phyloP scores from a whole-genome alignment of 2,329 filamentous ascomycete species.

The Fulvia fulva region DNA sequence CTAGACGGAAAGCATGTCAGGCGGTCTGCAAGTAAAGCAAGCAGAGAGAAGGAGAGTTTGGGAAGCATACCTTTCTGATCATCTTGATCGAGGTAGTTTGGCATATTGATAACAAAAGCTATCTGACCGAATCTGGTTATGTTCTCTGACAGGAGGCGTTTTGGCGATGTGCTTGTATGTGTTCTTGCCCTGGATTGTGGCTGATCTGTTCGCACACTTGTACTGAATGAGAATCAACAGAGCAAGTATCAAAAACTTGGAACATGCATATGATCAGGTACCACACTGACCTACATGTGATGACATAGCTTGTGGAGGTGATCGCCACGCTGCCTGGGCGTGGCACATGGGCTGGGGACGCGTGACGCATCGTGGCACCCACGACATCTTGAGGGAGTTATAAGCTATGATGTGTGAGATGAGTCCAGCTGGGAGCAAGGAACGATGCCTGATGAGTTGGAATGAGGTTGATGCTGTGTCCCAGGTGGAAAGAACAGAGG shows the following conservation, averaged over 20 bases:
- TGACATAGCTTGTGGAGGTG: conserved; percentile 4
- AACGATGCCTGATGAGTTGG: no score
- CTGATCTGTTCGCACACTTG: not conserved
- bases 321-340: not conserved
- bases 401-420: no score
- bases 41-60: not conserved
- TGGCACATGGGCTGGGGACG: not conserved
- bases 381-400: no score
- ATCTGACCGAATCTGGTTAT: not conserved
- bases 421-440: no score
- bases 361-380: not conserved
- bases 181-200: not conserved
- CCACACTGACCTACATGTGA: not conserved
- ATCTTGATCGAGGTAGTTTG: not conserved
- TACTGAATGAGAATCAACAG: not conserved
- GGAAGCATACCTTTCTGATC: conserved; percentile 3
- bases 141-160: not conserved
- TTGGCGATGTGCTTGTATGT: not conserved
- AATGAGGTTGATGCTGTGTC: no score
- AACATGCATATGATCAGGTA: not conserved
- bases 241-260: not conserved
- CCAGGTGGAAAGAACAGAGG: not conserved
- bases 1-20: conserved; percentile 13
- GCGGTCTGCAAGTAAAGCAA: not conserved
- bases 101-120: not conserved